A percentile compares a stretch with the other conserved stretches of the same genome.
Conservation (phyloP, 169 alveolate genomes). For the Eimeria tenella region DNA sequence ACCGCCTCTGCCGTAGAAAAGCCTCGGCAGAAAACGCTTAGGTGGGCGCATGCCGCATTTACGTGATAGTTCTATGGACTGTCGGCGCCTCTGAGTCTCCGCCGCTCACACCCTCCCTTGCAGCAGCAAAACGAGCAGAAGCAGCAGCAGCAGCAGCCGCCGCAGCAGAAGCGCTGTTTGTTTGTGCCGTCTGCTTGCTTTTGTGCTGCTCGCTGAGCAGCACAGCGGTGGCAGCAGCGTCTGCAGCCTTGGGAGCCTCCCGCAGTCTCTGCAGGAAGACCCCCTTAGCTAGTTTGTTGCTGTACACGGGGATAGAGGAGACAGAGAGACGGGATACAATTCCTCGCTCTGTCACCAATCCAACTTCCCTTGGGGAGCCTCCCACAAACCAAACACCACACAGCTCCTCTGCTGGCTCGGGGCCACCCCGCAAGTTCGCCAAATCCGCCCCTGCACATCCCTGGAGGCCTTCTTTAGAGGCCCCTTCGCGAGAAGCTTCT, state of each 20-base stretch:
- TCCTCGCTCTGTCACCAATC: neutral
- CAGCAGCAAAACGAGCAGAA: too few relatives aligned
- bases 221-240: conserved; percentile 19
- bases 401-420: neutral
- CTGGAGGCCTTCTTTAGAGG: neutral
- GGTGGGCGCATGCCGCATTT: too few relatives aligned
- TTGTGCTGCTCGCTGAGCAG: neutral
- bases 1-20: too few relatives aligned
- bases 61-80: too few relatives aligned
- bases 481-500: neutral
- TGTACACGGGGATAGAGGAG: neutral
- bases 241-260: neutral
- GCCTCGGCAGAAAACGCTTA: too few relatives aligned
- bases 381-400: neutral
- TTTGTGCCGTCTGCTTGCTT: too few relatives aligned
- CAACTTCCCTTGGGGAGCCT: neutral
- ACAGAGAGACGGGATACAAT: neutral
- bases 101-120: too few relatives aligned
- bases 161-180: neutral
- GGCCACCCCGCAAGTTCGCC: neutral
- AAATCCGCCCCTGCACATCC: neutral
- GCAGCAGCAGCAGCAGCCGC: neutral
- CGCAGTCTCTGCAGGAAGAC: conserved; percentile 3
- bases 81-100: too few relatives aligned
- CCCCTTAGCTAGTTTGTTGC: neutral